Evolutionary conservation across 148 eudicot species (phyloP).

Genomic region (Vaccinium vitisidaea): DNA sequence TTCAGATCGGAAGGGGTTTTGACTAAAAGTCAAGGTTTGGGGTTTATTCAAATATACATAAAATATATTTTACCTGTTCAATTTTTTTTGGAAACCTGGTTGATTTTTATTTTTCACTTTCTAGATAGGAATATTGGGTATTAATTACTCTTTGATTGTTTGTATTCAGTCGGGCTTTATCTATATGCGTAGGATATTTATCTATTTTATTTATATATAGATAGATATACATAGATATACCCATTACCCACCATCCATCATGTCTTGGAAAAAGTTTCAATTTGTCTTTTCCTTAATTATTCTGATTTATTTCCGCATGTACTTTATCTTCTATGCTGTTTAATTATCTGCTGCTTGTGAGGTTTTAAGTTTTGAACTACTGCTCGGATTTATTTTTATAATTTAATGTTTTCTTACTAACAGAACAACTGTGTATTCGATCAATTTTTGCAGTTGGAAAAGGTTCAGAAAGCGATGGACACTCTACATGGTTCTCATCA

Average conservation of each 20-base stretch:
- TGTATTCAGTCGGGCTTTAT: constrained; percentile 15
- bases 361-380: constrained; percentile 11
- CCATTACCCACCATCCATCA: constrained; percentile 14
- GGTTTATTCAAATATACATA: neutral
- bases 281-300: constrained; percentile 46
- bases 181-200: neutral
- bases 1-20: constrained; percentile 28
- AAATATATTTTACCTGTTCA: constrained; percentile 16
- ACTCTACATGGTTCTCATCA: constrained; percentile 50
- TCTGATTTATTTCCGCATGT: constrained; percentile 20
- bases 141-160: constrained; percentile 20
- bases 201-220: neutral
- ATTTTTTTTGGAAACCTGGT: constrained; percentile 8
- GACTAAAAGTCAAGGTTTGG: constrained; percentile 34
- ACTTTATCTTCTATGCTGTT: constrained; percentile 19
- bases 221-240: neutral
- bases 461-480: constrained; percentile 68
- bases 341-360: constrained; percentile 9
- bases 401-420: neutral
- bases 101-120: constrained; percentile 12
- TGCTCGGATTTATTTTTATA: neutral
- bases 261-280: constrained; percentile 33
- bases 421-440: constrained; percentile 10
- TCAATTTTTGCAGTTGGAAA: constrained; percentile 57
- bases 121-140: neutral